Conservation (phyloP, 2,329 filamentous ascomycete genomes). For the Fusarium dimerum region DNA sequence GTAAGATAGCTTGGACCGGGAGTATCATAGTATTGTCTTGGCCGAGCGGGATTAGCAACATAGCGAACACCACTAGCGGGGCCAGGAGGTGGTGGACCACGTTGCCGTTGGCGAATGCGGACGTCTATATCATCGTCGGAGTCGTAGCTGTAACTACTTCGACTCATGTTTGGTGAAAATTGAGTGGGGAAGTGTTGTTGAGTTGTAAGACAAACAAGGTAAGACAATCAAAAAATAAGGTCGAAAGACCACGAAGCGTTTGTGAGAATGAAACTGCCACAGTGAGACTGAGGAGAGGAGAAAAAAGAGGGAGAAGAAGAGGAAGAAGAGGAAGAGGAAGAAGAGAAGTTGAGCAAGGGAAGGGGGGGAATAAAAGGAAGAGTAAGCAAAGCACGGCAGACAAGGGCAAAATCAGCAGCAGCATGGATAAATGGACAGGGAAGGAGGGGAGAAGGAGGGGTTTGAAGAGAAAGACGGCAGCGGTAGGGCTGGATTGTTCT, state of each 20-base stretch:
- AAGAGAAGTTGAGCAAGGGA: neutral
- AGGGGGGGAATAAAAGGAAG: slow-evolving; percentile 2
- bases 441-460: slow-evolving; percentile 3
- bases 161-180: slow-evolving; percentile 28
- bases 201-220: neutral
- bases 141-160: slow-evolving; percentile 45
- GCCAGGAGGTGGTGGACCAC: slow-evolving; percentile 35
- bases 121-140: slow-evolving; percentile 59
- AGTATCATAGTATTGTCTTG: slow-evolving; percentile 42
- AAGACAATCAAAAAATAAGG: neutral
- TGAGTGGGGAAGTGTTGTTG: neutral
- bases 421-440: neutral
- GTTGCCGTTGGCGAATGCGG: slow-evolving; percentile 42
- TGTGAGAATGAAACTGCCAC: neutral
- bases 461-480: neutral
- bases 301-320: neutral
- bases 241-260: neutral
- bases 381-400: slow-evolving; percentile 4
- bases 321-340: slow-evolving; percentile 4
- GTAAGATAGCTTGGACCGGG: slow-evolving; percentile 44
- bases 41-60: slow-evolving; percentile 43
- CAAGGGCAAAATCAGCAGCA: neutral
- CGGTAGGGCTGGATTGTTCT: slow-evolving; percentile 27
- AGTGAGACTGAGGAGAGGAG: neutral
- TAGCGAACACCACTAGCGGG: slow-evolving; percentile 42